Evolutionary conservation across 306 rosid genomes (phyloP).

Genomic region (Cucurbita moschata): DNA sequence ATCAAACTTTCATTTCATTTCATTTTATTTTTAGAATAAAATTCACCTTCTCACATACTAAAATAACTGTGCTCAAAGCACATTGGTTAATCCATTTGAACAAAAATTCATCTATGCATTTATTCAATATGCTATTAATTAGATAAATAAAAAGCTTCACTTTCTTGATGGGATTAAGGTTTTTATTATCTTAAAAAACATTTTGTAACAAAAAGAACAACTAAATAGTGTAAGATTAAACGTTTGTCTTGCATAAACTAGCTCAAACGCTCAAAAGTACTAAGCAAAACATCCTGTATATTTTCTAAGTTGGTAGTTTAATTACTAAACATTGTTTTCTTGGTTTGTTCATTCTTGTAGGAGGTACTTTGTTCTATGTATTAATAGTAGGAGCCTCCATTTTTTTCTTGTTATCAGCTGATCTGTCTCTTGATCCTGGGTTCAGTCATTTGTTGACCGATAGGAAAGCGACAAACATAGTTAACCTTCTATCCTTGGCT

Average conservation of each 20-base stretch:
- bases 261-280: background rate
- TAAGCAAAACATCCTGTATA: too few species aligned
- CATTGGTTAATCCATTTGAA: background rate
- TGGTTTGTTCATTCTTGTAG: background rate
- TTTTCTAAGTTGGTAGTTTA: too few species aligned
- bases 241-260: too few species aligned
- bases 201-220: background rate
- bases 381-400: background rate
- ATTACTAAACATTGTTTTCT: too few species aligned
- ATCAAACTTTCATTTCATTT: background rate
- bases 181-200: too few species aligned
- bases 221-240: background rate
- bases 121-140: background rate
- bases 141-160: background rate
- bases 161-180: background rate
- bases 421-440: too few species aligned
- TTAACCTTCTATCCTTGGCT: too few species aligned
- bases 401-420: too few species aligned
- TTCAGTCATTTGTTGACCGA: too few species aligned
- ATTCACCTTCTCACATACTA: background rate
- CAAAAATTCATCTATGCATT: background rate
- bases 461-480: too few species aligned
- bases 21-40: background rate
- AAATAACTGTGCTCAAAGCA: background rate
- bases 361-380: background rate